These are phyloP conservation scores for Biscutella auriculata DNA, from an alignment of 441 rosid genomes.

Conservation along the genomic window DNA sequence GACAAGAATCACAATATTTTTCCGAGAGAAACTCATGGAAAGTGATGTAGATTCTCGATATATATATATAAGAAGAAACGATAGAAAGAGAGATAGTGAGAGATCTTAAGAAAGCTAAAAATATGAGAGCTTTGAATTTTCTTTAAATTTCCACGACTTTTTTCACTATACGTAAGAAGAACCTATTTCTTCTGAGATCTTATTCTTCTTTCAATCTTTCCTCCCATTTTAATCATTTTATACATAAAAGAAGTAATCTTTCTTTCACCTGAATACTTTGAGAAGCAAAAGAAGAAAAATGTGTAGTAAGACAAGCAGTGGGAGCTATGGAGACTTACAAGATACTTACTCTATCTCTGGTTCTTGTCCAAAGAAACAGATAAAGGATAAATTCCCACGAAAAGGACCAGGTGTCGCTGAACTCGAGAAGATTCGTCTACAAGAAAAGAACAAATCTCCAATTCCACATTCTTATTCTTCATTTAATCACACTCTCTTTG, in stretches of 20 bases:
- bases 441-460: constrained; percentile 20
- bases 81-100: background rate
- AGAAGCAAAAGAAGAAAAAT: constrained; percentile 12
- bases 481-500: background rate
- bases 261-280: too few relatives aligned
- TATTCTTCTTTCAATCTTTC: too few relatives aligned
- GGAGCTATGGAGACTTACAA: constrained; percentile 20
- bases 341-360: background rate
- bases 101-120: background rate
- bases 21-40: constrained; percentile 25
- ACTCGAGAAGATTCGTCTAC: constrained; percentile 55
- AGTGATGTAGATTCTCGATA: constrained; percentile 18
- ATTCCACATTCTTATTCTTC: background rate
- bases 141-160: too few relatives aligned
- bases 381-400: constrained; percentile 23
- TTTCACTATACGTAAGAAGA: too few relatives aligned
- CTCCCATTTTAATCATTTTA: too few relatives aligned
- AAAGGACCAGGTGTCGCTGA: constrained; percentile 72
- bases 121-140: too few relatives aligned
- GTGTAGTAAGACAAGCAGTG: constrained; percentile 35
- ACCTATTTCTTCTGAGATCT: too few relatives aligned
- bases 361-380: constrained; percentile 32
- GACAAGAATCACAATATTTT: constrained; percentile 14
- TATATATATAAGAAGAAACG: background rate
- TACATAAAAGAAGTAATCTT: too few relatives aligned